These are phyloP conservation scores for Clitopilus hobsonii DNA, from an alignment of 768 basidiomycete species.

Conservation along the genomic window DNA sequence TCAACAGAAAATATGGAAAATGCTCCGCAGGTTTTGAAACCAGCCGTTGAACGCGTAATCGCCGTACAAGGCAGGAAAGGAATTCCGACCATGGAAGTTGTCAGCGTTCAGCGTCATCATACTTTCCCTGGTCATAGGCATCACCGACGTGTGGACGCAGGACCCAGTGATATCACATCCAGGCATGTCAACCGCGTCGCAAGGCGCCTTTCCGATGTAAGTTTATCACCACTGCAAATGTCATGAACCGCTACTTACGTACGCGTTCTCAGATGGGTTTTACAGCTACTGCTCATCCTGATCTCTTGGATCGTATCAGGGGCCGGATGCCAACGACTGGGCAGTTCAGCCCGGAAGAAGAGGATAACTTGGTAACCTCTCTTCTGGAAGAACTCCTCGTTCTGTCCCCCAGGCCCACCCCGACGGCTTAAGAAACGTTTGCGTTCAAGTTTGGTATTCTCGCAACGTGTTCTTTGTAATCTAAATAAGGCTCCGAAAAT, in stretches of 20 bases:
- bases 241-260: slow-evolving; percentile 7
- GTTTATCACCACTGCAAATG: slow-evolving; percentile 12
- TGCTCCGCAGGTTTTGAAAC: slow-evolving; percentile 12
- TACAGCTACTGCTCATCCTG: slow-evolving; percentile 50
- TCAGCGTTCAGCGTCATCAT: slow-evolving; percentile 45
- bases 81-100: slow-evolving; percentile 62
- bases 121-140: slow-evolving; percentile 34
- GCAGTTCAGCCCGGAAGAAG: slow-evolving; percentile 44
- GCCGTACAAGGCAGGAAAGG: slow-evolving; percentile 59
- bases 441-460: no score
- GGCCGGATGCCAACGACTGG: slow-evolving; percentile 40
- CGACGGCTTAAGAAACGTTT: not conserved
- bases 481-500: no score
- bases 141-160: slow-evolving; percentile 17
- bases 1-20: slow-evolving; percentile 2
- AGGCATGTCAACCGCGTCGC: slow-evolving; percentile 48
- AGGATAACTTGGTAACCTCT: slow-evolving; percentile 63
- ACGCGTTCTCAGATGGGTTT: slow-evolving; percentile 65
- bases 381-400: slow-evolving; percentile 57
- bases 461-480: no score
- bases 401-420: slow-evolving; percentile 23
- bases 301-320: slow-evolving; percentile 44
- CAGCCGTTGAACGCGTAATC: slow-evolving; percentile 30
- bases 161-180: slow-evolving; percentile 23
- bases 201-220: slow-evolving; percentile 59